Percentiles rank a stretch among this genome's conserved stretches.
phyloP scores from a whole-genome alignment of 2,329 filamentous ascomycete species.

The Colletotrichum truncatum region DNA sequence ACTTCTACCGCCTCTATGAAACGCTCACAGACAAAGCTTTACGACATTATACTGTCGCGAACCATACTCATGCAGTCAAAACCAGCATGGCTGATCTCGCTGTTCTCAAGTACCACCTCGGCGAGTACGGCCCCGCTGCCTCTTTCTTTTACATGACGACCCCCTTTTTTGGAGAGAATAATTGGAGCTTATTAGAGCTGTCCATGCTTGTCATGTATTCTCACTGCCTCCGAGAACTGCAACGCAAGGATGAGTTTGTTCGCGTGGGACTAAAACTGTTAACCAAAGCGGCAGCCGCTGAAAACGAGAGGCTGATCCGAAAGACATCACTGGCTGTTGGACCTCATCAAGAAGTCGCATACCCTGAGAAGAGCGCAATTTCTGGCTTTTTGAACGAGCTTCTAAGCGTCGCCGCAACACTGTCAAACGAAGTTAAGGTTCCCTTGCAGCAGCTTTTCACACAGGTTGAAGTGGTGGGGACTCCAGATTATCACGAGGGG shows the following conservation, averaged over 20 bases:
- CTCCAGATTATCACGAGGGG: slow-evolving; percentile 74
- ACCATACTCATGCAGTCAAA: slow-evolving; percentile 80
- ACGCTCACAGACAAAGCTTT: slow-evolving; percentile 86
- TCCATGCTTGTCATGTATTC: slow-evolving; percentile 89
- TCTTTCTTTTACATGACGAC: slow-evolving; percentile 82
- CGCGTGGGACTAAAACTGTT: slow-evolving; percentile 79
- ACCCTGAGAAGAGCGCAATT: slow-evolving; percentile 47
- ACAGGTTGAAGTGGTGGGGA: slow-evolving; percentile 72
- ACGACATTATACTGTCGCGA: slow-evolving; percentile 83
- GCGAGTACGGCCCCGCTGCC: slow-evolving; percentile 78
- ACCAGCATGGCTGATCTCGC: slow-evolving; percentile 86
- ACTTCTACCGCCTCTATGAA: slow-evolving; percentile 75
- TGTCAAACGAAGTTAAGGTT: slow-evolving; percentile 69
- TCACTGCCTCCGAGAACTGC: slow-evolving; percentile 80
- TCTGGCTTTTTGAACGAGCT: slow-evolving; percentile 59
- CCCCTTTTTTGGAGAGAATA: slow-evolving; percentile 79
- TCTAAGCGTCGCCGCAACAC: slow-evolving; percentile 51
- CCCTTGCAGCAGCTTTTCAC: slow-evolving; percentile 80
- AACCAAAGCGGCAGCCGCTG: slow-evolving; percentile 68
- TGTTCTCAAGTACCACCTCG: slow-evolving; percentile 79
- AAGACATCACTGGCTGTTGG: slow-evolving; percentile 39
- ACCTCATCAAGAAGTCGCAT: slow-evolving; percentile 34
- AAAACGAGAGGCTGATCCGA: slow-evolving; percentile 57
- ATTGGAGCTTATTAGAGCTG: slow-evolving; percentile 83
- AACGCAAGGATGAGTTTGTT: slow-evolving; percentile 82